These are phyloP conservation scores for Gastrolobium villosum DNA, from an alignment of 306 rosid genomes.

Conservation along the genomic window DNA sequence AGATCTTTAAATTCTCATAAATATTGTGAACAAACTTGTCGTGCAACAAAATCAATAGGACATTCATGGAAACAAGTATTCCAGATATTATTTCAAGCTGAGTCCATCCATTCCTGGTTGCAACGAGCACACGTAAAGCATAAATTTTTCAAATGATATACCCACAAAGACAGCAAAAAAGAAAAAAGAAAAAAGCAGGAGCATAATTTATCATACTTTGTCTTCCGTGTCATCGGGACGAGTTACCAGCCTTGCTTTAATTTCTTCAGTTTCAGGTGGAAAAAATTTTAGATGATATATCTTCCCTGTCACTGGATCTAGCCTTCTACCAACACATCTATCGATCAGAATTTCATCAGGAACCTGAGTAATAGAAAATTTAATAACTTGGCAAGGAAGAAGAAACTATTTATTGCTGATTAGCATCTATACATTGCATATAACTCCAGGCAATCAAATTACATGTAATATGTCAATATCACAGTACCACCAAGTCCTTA, in stretches of 20 bases:
- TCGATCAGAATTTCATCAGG: slow-evolving; percentile 99
- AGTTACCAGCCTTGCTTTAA: slow-evolving; percentile 73
- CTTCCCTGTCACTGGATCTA: slow-evolving; percentile 87
- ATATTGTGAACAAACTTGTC: slow-evolving; percentile 30
- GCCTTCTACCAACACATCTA: slow-evolving; percentile 95
- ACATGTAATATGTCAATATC: slow-evolving; percentile 20
- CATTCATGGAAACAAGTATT: slow-evolving; percentile 12
- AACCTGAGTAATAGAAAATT: slow-evolving; percentile 85
- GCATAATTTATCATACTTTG: slow-evolving; percentile 59
- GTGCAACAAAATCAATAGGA: not conserved
- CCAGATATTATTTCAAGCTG: slow-evolving; percentile 7
- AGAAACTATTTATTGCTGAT: slow-evolving; percentile 24
- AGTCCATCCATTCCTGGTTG: slow-evolving; percentile 8
- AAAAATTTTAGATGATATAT: slow-evolving; percentile 80
- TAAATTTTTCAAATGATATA: slow-evolving; percentile 19
- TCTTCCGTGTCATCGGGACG: slow-evolving; percentile 93
- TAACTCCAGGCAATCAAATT: slow-evolving; percentile 25
- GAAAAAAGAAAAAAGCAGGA: not conserved
- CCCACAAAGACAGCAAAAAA: not conserved
- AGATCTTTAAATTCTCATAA: not conserved
- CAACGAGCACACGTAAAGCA: not conserved
- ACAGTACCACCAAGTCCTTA: slow-evolving; percentile 14
- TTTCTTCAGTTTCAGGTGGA: slow-evolving; percentile 82
- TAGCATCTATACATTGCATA: slow-evolving; percentile 11
- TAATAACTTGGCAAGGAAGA: slow-evolving; percentile 49